Base-by-base conservation (phyloP, 2,329 filamentous ascomycete genomes). In the Ophiosphaerella herpotricha region DNA sequence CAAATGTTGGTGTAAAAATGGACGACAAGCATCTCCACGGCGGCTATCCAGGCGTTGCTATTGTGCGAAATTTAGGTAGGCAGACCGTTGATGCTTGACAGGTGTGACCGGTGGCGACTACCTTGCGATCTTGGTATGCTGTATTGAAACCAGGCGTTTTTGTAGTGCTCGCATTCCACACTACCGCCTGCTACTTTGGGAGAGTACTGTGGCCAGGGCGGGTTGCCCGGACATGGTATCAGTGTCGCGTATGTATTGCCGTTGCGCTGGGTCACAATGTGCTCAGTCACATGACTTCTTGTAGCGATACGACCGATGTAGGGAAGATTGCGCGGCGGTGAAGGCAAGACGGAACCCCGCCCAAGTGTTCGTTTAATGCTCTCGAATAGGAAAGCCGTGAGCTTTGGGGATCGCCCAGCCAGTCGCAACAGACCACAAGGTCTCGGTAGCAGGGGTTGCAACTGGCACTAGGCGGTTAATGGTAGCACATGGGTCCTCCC, bases 311-410 rank as follows among this genome's bases (percentile, higher is more conserved):
- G 35, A 42, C 43, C 48, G 34, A 40, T 48, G 31, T 12, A 50
- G 44, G 42, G 43, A 43, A 47, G 50, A 57, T 54, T 51, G 46
- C 50, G 48, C 53, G 55, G 61, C 61, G 61, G 61, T 64, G 61
- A 58, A 55, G 40, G 57, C 49, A 40, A 38, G 32, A 47, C 51
- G 51, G 48, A 43, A 49, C 47, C 47, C 60, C 63, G 60, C 58
- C 35, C 23, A 37, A 43, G 34, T 47, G 57, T 52, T 61, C 44
- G 50, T 37, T 39, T 50, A 43, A 38, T n/a, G 21, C 7, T 39
- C 58, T 49, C 8, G 26, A 61, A 58, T 34, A 50, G 54, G 60
- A 47, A 61, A 52, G 38, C 50, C 23, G 39, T 51, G 47, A 45
- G 48, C 50, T 40, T 26, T 33, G 37, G 33, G 4, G 23, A 34